phyloP scores from a whole-genome alignment of 73 alveolate species.

The Paramecium sexaurelia region DNA sequence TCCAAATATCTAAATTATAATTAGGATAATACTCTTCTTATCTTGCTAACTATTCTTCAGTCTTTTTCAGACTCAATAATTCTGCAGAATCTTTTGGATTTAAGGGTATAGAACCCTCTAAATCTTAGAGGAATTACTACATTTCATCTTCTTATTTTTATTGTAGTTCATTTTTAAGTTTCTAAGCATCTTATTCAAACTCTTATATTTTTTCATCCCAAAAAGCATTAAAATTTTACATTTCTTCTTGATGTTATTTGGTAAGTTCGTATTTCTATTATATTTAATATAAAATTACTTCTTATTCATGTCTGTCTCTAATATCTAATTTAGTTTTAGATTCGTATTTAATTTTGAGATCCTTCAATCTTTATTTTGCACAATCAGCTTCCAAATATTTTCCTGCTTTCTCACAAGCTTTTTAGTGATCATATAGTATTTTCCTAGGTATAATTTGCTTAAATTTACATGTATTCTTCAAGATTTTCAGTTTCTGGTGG shows the following conservation, averaged over 20 bases:
- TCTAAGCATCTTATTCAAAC: constrained; percentile 57
- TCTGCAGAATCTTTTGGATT: constrained; percentile 67
- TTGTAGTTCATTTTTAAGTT: constrained; percentile 19
- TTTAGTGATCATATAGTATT: constrained; percentile 60
- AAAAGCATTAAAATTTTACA: constrained; percentile 50
- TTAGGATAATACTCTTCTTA: constrained; percentile 36
- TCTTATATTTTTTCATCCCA: constrained; percentile 66
- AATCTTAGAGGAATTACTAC: constrained; percentile 47
- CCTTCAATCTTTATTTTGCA: constrained; percentile 61
- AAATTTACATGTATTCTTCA: neutral
- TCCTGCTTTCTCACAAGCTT: constrained; percentile 64
- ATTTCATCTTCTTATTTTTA: constrained; percentile 60
- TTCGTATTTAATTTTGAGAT: constrained; percentile 55
- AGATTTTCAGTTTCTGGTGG: constrained; percentile 41
- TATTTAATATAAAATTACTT: constrained; percentile 12
- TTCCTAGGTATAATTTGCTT: constrained; percentile 19
- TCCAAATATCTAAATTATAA: constrained; percentile 48
- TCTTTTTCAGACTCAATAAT: constrained; percentile 62
- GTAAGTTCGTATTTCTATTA: constrained; percentile 57
- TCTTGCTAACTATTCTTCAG: constrained; percentile 66
- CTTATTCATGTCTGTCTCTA: constrained; percentile 54
- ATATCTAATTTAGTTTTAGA: constrained; percentile 52
- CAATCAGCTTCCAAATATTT: constrained; percentile 66
- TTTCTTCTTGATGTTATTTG: constrained; percentile 53
- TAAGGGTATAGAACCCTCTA: constrained; percentile 49